These are phyloP conservation scores for Curvularia spicifera DNA, from an alignment of 2,329 filamentous ascomycete genomes.

Conservation along the genomic window DNA sequence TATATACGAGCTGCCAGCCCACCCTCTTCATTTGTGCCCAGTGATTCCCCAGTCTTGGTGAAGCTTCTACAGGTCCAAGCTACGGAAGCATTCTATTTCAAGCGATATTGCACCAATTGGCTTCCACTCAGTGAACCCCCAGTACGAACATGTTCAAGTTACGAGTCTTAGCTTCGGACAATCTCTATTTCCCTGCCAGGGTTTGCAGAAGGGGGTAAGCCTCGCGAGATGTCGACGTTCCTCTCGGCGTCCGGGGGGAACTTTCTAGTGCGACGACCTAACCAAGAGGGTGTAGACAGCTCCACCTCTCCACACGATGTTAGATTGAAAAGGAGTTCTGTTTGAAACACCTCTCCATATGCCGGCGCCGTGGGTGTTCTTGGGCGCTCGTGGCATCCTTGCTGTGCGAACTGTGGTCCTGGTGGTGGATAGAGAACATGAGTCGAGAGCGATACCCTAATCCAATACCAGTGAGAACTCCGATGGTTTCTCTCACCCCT, in stretches of 20 bases:
- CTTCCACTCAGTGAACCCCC: conserved; percentile 6
- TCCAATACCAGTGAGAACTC: background rate
- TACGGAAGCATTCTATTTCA: conserved; percentile 16
- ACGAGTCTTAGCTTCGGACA: conserved; percentile 12
- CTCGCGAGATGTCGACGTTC: conserved; percentile 11
- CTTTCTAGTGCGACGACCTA: conserved; percentile 28
- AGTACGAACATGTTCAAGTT: conserved; percentile 9
- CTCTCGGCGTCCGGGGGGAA: conserved; percentile 14
- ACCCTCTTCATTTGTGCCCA: background rate
- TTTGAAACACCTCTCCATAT: conserved; percentile 20
- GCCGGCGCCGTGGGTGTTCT: too few species aligned
- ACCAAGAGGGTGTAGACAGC: conserved; percentile 9
- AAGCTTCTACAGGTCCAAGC: conserved; percentile 18
- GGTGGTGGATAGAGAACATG: background rate
- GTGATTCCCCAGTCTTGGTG: conserved; percentile 7
- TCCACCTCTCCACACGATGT: conserved; percentile 24
- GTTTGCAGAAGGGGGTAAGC: conserved; percentile 7
- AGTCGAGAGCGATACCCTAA: background rate
- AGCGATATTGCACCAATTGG: conserved; percentile 16
- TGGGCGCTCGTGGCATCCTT: background rate
- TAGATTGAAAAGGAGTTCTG: conserved; percentile 16
- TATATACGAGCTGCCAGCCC: conserved; percentile 13
- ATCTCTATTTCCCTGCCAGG: conserved; percentile 7
- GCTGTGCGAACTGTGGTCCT: background rate
- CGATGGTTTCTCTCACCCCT: background rate